Evolutionary conservation across 2,329 filamentous ascomycete genomes (phyloP).

Genomic region (Curvularia sp.): DNA sequence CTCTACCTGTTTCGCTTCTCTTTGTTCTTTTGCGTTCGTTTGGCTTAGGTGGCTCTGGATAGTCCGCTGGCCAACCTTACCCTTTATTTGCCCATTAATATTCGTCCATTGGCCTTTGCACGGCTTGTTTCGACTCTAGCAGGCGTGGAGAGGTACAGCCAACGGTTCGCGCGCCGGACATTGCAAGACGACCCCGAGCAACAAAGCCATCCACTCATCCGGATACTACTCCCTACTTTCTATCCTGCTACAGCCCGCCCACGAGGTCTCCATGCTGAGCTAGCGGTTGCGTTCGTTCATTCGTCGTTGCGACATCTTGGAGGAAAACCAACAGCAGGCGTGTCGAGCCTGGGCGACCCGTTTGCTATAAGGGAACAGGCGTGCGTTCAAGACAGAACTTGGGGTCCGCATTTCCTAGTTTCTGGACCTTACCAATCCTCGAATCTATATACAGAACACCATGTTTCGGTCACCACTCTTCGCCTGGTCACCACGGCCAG

Average conservation of each 20-base stretch:
- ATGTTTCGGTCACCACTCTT: constrained; percentile 48
- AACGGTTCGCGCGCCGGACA: constrained; percentile 35
- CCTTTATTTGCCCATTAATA: constrained; percentile 8
- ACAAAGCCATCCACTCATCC: constrained; percentile 46
- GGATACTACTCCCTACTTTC: constrained; percentile 25
- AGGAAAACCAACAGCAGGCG: constrained; percentile 30
- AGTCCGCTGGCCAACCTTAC: constrained; percentile 18
- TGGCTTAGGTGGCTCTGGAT: constrained; percentile 36
- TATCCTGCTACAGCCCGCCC: constrained; percentile 24
- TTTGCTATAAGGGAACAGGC: constrained; percentile 41
- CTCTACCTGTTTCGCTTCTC: constrained; percentile 48
- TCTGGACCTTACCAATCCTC: constrained; percentile 16
- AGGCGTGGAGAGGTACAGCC: constrained; percentile 25
- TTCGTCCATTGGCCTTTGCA: constrained; percentile 1
- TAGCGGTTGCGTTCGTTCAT: constrained; percentile 33
- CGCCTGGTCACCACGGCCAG: constrained; percentile 44
- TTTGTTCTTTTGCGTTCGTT: constrained; percentile 42
- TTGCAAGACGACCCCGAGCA: constrained; percentile 39
- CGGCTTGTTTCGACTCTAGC: constrained; percentile 22
- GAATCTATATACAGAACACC: constrained; percentile 21
- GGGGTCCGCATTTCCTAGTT: constrained; percentile 18
- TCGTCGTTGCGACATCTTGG: constrained; percentile 29
- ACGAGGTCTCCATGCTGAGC: constrained; percentile 36
- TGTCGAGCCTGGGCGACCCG: constrained; percentile 27
- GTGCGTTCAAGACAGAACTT: constrained; percentile 26